phyloP scores from a whole-genome alignment of 1,284 basidiomycete genomes.

The Meira nashicola region DNA sequence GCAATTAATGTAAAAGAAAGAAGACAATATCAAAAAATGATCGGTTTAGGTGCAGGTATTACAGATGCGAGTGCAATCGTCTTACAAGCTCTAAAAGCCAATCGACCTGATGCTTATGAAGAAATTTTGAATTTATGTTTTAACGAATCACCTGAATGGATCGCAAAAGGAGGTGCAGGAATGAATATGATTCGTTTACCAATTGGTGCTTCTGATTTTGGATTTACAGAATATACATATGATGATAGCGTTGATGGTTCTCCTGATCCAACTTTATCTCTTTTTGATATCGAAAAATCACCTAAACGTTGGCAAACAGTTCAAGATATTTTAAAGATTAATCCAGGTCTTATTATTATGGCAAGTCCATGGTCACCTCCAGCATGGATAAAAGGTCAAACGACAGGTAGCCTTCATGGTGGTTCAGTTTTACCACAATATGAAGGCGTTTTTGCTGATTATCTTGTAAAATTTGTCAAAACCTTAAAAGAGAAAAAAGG shows the following conservation, averaged over 20 bases:
- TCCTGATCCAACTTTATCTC: conserved; percentile 19
- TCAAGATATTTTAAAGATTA: conserved; percentile 22
- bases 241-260: conserved; percentile 35
- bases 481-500: conserved; percentile 23
- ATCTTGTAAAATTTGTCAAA: conserved; percentile 23
- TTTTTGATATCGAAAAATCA: conserved; percentile 32
- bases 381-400: conserved; percentile 37
- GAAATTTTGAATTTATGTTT: conserved; percentile 34
- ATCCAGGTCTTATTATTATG: conserved; percentile 23
- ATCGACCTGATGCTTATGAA: conserved; percentile 25
- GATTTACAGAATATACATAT: conserved; percentile 27
- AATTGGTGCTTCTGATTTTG: conserved; percentile 35
- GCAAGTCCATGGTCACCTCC: conserved; percentile 31
- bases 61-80: conserved; percentile 35
- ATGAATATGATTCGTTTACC: conserved; percentile 30
- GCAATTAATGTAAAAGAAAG: conserved; percentile 19
- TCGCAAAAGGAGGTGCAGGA: conserved; percentile 21
- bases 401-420: conserved; percentile 17
- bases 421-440: conserved; percentile 24
- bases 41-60: conserved; percentile 28
- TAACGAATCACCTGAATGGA: conserved; percentile 23
- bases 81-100: conserved; percentile 28
- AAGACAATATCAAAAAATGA: conserved; percentile 19
- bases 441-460: conserved; percentile 26
- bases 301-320: conserved; percentile 34